Evolutionary conservation across 192 early-diverging fungal genomes (phyloP).

Genomic region (Geranomyces michiganensis): DNA sequence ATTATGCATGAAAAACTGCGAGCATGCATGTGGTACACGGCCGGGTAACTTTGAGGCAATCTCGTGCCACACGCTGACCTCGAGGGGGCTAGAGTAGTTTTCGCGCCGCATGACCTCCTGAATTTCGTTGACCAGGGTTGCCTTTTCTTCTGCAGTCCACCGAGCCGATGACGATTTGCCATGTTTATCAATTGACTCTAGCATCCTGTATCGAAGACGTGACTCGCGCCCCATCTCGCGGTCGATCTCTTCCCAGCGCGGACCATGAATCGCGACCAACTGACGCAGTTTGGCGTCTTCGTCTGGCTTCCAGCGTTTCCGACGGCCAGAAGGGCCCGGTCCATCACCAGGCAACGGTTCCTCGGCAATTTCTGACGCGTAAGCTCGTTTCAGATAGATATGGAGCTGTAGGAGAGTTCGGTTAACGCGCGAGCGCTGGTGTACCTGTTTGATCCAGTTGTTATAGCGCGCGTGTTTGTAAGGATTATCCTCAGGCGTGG

Average conservation of each 20-base stretch:
- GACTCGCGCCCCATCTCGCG: conserved; percentile 9
- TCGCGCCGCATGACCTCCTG: conserved; percentile 13
- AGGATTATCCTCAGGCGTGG: conserved; percentile 9
- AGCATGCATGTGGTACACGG: not conserved
- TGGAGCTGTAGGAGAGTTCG: conserved; percentile 13
- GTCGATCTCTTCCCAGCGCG: conserved; percentile 24
- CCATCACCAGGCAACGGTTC: not conserved
- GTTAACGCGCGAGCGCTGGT: conserved; percentile 4
- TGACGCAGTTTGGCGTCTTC: conserved; percentile 14
- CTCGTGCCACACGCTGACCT: not conserved
- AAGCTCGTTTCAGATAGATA: conserved; percentile 19
- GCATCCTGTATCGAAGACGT: not conserved
- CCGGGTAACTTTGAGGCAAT: conserved; percentile 3
- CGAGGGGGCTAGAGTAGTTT: not conserved
- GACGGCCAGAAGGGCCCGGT: not conserved
- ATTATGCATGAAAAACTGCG: not conserved
- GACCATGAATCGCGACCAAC: conserved; percentile 7
- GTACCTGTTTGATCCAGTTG: conserved; percentile 12
- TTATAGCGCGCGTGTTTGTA: not conserved
- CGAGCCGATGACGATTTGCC: not conserved
- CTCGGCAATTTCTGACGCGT: not conserved
- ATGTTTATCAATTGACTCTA: not conserved
- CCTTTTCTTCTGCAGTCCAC: conserved; percentile 7
- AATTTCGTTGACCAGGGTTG: not conserved
- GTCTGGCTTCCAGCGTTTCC: conserved; percentile 2